Evolutionary conservation across 1,139 yeast genomes (phyloP).

Genomic region (Yamadazyma oceani): DNA sequence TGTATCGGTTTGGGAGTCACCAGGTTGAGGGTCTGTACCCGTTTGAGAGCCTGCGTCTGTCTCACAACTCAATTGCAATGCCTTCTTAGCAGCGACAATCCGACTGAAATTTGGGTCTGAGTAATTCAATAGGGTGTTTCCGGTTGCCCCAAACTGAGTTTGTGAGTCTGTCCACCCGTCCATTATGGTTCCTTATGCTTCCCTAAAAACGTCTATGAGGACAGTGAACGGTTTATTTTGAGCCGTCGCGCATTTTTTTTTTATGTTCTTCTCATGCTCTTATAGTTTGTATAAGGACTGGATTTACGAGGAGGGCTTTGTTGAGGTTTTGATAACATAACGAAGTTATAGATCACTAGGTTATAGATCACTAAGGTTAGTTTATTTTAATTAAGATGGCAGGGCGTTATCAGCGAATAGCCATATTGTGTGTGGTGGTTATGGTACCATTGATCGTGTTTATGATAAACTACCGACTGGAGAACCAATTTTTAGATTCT

Average conservation of each 20-base stretch:
- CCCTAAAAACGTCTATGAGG: too few relatives aligned
- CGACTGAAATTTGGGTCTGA: slow-evolving; percentile 43
- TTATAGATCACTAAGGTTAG: too few relatives aligned
- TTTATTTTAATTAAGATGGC: background rate
- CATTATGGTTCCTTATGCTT: slow-evolving; percentile 13
- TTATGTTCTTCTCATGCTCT: too few relatives aligned
- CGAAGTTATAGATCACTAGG: too few relatives aligned
- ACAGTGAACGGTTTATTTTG: too few relatives aligned
- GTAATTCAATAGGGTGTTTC: slow-evolving; percentile 17
- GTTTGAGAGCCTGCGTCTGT: slow-evolving; percentile 12
- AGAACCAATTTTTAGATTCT: slow-evolving; percentile 13
- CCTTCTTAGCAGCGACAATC: slow-evolving; percentile 48
- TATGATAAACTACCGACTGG: slow-evolving; percentile 13
- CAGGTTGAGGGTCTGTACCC: too few relatives aligned
- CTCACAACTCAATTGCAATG: slow-evolving; percentile 24
- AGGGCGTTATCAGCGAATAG: slow-evolving; percentile 18
- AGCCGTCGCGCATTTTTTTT: too few relatives aligned
- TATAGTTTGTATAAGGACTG: too few relatives aligned
- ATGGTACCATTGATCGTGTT: slow-evolving; percentile 17
- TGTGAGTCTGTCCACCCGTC: slow-evolving; percentile 17
- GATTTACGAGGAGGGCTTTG: too few relatives aligned
- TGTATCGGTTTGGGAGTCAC: slow-evolving; percentile 8
- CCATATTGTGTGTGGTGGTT: slow-evolving; percentile 15
- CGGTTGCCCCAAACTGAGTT: slow-evolving; percentile 7
- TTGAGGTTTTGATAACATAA: too few relatives aligned